Conservation (phyloP, 805 yeast species). For the Candida jianshihensis region DNA sequence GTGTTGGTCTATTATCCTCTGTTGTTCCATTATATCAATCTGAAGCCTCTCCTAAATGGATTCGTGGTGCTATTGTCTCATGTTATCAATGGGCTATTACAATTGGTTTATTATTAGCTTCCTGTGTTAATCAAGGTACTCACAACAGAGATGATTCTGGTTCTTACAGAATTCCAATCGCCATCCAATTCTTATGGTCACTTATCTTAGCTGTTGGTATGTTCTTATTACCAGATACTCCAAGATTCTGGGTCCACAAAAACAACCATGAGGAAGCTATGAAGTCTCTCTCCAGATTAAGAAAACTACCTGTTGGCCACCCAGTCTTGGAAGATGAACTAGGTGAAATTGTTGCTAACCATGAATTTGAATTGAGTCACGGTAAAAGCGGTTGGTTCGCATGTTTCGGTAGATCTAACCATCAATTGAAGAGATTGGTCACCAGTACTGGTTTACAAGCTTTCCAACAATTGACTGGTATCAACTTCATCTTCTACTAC, state of each 20-base stretch:
- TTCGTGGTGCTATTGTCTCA: conserved; percentile 72
- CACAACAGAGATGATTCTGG: conserved; percentile 44
- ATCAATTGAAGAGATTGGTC: conserved; percentile 36
- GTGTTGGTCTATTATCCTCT: conserved; percentile 70
- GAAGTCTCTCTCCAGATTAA: conserved; percentile 44
- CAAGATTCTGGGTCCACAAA: conserved; percentile 59
- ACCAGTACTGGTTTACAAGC: conserved; percentile 37
- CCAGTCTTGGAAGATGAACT: conserved; percentile 38
- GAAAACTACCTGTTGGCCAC: conserved; percentile 41
- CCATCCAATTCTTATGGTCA: conserved; percentile 69
- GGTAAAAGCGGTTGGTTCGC: conserved; percentile 26
- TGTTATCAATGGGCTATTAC: conserved; percentile 71
- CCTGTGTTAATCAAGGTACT: conserved; percentile 66
- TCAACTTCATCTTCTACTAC: conserved; percentile 66
- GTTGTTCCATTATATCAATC: conserved; percentile 73
- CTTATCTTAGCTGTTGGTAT: conserved; percentile 52
- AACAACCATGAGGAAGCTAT: conserved; percentile 52
- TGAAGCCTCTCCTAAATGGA: conserved; percentile 72
- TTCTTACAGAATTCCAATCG: conserved; percentile 70
- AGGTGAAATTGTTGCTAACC: conserved; percentile 41
- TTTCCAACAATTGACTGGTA: conserved; percentile 67
- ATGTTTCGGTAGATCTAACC: conserved; percentile 28
- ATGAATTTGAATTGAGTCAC: conserved; percentile 35
- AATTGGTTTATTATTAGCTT: conserved; percentile 65
- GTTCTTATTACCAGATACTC: conserved; percentile 67